These are phyloP conservation scores for Triticum urartu DNA, from an alignment of 176 grass and related monocot species.

Conservation along the genomic window DNA sequence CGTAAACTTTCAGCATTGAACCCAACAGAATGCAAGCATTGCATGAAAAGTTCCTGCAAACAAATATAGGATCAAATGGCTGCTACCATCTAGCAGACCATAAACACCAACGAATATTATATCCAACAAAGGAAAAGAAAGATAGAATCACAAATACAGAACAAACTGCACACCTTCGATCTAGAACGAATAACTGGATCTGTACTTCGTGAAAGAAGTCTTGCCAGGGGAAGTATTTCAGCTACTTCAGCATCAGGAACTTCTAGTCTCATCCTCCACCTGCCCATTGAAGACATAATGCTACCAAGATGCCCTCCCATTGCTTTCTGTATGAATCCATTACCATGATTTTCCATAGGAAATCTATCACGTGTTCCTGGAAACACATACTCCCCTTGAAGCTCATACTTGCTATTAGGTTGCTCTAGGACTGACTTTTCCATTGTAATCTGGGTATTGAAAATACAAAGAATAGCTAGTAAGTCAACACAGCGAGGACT, in stretches of 20 bases:
- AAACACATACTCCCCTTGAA: conserved; percentile 97
- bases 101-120: conserved; percentile 26
- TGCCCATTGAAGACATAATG: conserved; percentile 94
- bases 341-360: conserved; percentile 54
- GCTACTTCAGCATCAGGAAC: conserved; percentile 94
- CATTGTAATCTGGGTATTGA: conserved; percentile 80
- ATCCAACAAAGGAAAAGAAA: conserved; percentile 14
- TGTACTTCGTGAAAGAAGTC: conserved; percentile 95
- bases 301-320: conserved; percentile 96
- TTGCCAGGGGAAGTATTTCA: conserved; percentile 98
- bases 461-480: conserved; percentile 26
- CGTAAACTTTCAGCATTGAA: conserved; percentile 85
- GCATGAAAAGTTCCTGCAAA: conserved; percentile 95
- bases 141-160: conserved; percentile 1
- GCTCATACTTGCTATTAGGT: conserved; percentile 88
- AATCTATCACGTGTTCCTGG: conserved; percentile 90
- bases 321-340: conserved; percentile 74
- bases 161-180: conserved; percentile 68
- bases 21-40: conserved; percentile 80
- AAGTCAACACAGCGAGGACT: background rate
- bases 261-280: conserved; percentile 96
- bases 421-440: conserved; percentile 95
- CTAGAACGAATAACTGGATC: conserved; percentile 90
- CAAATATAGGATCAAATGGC: conserved; percentile 36
- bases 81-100: conserved; percentile 7